Conservation (phyloP, 768 basidiomycete species). For the Tylopilus rubrobrunneus region DNA sequence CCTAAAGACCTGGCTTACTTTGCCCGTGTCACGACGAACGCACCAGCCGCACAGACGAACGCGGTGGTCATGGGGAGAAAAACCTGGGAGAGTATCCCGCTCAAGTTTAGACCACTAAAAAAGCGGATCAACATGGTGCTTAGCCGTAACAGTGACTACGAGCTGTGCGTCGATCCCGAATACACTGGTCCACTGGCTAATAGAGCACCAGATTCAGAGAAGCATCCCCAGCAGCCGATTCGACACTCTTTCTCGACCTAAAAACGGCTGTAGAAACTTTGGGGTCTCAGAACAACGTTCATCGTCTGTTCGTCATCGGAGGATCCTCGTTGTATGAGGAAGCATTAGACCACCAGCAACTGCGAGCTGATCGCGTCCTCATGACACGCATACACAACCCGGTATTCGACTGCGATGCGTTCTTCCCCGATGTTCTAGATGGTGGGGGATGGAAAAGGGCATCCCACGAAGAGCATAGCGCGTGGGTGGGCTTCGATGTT, state of each 20-base stretch:
- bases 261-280: slow-evolving; percentile 15
- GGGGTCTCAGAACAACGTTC: slow-evolving; percentile 25
- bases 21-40: slow-evolving; percentile 65
- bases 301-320: slow-evolving; percentile 83
- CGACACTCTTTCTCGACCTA: slow-evolving; percentile 25
- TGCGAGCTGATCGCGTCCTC: slow-evolving; percentile 73
- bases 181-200: slow-evolving; percentile 5
- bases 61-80: slow-evolving; percentile 93
- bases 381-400: slow-evolving; percentile 80
- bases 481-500: slow-evolving; percentile 81
- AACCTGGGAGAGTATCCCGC: slow-evolving; percentile 96
- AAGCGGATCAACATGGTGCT: slow-evolving; percentile 77
- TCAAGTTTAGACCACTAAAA: slow-evolving; percentile 74
- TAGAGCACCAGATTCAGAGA: slow-evolving; percentile 10
- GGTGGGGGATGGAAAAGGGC: slow-evolving; percentile 51
- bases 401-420: slow-evolving; percentile 82
- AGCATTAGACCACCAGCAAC: slow-evolving; percentile 41
- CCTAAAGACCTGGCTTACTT: slow-evolving; percentile 92
- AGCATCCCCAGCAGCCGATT: slow-evolving; percentile 7
- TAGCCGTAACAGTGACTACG: slow-evolving; percentile 54
- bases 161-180: slow-evolving; percentile 47
- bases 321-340: slow-evolving; percentile 84
- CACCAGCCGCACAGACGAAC: slow-evolving; percentile 57
- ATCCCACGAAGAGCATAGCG: slow-evolving; percentile 57
- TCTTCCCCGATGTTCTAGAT: slow-evolving; percentile 71